Percentiles rank a stretch among this genome's conserved stretches.
These are phyloP conservation scores for Magnaporthales sp. DNA, from an alignment of 2,329 filamentous ascomycete genomes.

Conservation along the genomic window DNA sequence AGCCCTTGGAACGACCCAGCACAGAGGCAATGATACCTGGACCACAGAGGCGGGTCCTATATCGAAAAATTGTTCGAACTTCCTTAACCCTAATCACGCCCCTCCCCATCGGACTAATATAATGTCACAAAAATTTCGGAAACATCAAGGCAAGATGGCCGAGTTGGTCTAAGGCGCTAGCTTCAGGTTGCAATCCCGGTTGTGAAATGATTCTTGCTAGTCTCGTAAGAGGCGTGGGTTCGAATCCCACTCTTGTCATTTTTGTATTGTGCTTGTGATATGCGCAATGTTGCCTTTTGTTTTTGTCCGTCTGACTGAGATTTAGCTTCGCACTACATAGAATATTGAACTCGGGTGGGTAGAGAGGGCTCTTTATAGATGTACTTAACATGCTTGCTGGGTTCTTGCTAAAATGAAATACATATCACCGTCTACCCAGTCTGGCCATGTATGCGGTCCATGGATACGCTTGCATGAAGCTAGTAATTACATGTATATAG, in stretches of 20 bases:
- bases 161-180: slow-evolving; percentile 10
- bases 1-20: not conserved
- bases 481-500: not conserved
- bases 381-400: no score
- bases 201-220: not conserved
- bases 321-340: no score
- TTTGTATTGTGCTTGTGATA: no score
- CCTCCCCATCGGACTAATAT: not conserved
- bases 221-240: not conserved
- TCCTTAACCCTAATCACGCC: not conserved
- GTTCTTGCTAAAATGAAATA: not conserved
- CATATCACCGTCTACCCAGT: not conserved
- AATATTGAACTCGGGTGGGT: no score
- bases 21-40: not conserved
- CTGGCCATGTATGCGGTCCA: not conserved
- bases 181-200: slow-evolving; percentile 3
- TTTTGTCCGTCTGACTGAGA: no score
- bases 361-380: no score
- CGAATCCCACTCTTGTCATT: slow-evolving; percentile 1
- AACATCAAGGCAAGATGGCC: slow-evolving; percentile 6
- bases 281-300: not conserved
- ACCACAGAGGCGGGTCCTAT: not conserved
- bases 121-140: not conserved
- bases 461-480: not conserved
- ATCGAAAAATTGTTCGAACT: not conserved